Conservation (phyloP, 192 early-diverging fungal species). For the Coemansia reversa region DNA sequence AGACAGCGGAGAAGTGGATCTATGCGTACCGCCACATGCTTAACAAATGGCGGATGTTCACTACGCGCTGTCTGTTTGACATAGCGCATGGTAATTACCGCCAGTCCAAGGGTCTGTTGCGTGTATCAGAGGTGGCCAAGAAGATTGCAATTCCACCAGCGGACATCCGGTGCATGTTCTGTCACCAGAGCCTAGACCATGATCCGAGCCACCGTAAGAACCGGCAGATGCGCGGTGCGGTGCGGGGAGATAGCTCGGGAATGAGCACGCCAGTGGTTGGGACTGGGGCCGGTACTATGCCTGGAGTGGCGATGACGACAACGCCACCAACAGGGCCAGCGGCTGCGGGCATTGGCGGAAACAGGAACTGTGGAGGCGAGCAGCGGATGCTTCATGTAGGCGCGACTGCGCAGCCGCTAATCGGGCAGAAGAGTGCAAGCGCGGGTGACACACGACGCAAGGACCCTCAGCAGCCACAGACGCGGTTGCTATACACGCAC, state of each 20-base stretch:
- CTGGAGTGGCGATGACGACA: slow-evolving; percentile 5
- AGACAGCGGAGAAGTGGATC: slow-evolving; percentile 47
- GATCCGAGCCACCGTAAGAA: slow-evolving; percentile 18
- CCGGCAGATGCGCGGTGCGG: slow-evolving; percentile 5
- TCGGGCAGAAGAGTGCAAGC: slow-evolving; percentile 15
- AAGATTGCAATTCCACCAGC: slow-evolving; percentile 67
- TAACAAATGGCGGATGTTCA: slow-evolving; percentile 86
- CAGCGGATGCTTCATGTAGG: slow-evolving; percentile 14
- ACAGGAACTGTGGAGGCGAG: slow-evolving; percentile 13
- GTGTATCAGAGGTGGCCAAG: slow-evolving; percentile 50
- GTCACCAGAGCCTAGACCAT: slow-evolving; percentile 61
- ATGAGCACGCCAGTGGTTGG: slow-evolving; percentile 8
- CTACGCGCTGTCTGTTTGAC: slow-evolving; percentile 86
- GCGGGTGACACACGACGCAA: slow-evolving; percentile 17
- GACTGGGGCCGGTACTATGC: neutral
- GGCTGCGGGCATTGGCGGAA: slow-evolving; percentile 14
- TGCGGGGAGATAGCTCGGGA: slow-evolving; percentile 1
- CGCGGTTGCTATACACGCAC: slow-evolving; percentile 35
- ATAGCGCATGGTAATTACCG: slow-evolving; percentile 72
- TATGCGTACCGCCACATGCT: slow-evolving; percentile 80
- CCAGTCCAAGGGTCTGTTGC: slow-evolving; percentile 47
- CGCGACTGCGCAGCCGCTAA: slow-evolving; percentile 19
- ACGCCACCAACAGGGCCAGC: slow-evolving; percentile 1
- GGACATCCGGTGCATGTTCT: slow-evolving; percentile 85
- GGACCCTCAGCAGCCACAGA: slow-evolving; percentile 34